A percentile compares a stretch with the other conserved stretches of the same genome.
phyloP scores from a whole-genome alignment of 192 early-diverging fungal genomes.

The Spizellomyces punctatus region DNA sequence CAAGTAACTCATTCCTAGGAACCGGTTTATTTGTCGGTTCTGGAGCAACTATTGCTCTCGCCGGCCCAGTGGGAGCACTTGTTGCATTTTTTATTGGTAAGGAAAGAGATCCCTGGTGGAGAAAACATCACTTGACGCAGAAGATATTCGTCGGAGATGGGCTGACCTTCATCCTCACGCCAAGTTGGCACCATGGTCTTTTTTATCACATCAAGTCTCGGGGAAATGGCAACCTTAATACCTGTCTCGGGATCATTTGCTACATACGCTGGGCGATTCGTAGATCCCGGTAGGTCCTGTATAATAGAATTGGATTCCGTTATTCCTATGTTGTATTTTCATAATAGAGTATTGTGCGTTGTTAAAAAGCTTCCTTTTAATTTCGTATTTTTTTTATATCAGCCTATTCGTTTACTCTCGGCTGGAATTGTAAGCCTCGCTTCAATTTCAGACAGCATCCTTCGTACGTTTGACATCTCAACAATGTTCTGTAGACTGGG shows the following conservation, averaged over 20 bases:
- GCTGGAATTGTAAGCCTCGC: slow-evolving; percentile 52
- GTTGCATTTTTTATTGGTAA: slow-evolving; percentile 60
- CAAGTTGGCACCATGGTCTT: slow-evolving; percentile 61
- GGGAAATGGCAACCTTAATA: slow-evolving; percentile 84
- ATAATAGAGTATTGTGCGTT: no score
- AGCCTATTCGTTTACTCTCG: slow-evolving; percentile 59
- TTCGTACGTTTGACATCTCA: background rate
- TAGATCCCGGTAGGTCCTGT: slow-evolving; percentile 62
- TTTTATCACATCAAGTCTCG: slow-evolving; percentile 72
- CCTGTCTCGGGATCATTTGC: slow-evolving; percentile 69
- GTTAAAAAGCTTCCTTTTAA: no score
- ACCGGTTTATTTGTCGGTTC: slow-evolving; percentile 54
- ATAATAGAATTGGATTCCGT: no score
- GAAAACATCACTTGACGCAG: background rate
- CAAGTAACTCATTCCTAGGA: slow-evolving; percentile 34
- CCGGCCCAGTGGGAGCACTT: slow-evolving; percentile 79
- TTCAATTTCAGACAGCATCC: background rate
- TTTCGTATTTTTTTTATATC: no score
- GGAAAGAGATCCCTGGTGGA: background rate
- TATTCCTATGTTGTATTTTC: no score
- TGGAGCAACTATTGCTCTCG: slow-evolving; percentile 69
- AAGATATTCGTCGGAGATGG: background rate
- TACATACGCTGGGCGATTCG: slow-evolving; percentile 62
- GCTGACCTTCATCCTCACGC: background rate
- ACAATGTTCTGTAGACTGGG: slow-evolving; percentile 46